Evolutionary conservation across 495 filamentous ascomycete genomes (phyloP).

Genomic region (Parathielavia hyrcaniae): DNA sequence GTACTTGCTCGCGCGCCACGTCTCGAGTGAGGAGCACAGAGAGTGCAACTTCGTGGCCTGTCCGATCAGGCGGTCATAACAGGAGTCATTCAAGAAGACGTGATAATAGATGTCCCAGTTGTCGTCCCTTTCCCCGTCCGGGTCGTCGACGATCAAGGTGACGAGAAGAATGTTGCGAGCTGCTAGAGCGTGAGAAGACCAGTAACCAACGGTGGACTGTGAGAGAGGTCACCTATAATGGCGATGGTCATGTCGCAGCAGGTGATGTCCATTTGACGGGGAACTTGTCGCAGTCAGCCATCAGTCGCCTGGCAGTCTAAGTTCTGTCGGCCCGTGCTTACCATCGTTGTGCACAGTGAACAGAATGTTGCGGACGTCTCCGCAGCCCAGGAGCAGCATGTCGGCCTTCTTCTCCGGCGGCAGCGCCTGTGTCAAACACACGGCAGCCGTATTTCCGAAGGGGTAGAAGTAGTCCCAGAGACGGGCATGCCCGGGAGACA

Average conservation of each 20-base stretch:
- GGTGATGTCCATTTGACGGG: slow-evolving; percentile 31
- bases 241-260: slow-evolving; percentile 27
- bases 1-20: slow-evolving; percentile 25
- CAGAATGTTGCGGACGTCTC: slow-evolving; percentile 31
- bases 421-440: slow-evolving; percentile 27
- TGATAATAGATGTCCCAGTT: slow-evolving; percentile 31
- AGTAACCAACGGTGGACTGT: neutral
- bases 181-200: slow-evolving; percentile 1
- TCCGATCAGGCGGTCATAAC: slow-evolving; percentile 17
- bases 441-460: slow-evolving; percentile 29
- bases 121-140: neutral
- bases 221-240: slow-evolving; percentile 24
- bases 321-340: neutral
- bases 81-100: slow-evolving; percentile 16
- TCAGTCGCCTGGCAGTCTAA: too few species aligned
- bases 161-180: slow-evolving; percentile 31
- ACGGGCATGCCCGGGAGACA: neutral
- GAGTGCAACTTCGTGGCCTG: slow-evolving; percentile 24
- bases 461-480: slow-evolving; percentile 16
- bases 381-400: slow-evolving; percentile 34
- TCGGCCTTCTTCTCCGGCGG: slow-evolving; percentile 25
- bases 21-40: slow-evolving; percentile 16
- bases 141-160: slow-evolving; percentile 25
- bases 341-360: slow-evolving; percentile 28
- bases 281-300: neutral